A percentile compares a stretch with the other conserved stretches of the same genome.
Evolutionary conservation across 129 eudicot genomes (phyloP).

Genomic region (Tanacetum coccineum): DNA sequence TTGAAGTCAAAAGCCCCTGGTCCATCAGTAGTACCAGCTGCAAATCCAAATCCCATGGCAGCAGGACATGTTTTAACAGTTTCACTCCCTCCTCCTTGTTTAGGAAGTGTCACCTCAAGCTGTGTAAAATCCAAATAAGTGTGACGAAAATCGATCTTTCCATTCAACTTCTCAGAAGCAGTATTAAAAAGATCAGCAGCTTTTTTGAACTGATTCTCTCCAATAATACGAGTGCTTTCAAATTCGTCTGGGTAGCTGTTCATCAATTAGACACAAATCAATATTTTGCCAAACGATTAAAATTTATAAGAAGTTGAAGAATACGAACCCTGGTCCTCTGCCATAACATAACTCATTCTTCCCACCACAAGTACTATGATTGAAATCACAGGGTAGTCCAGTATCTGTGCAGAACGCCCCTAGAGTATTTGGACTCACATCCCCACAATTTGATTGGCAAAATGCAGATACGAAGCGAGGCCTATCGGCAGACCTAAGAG

Average conservation of each 20-base stretch:
- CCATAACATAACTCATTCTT: conserved; percentile 93
- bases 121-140: conserved; percentile 73
- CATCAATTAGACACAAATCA: conserved; percentile 12
- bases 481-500: conserved; percentile 56
- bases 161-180: conserved; percentile 75
- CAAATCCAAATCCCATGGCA: conserved; percentile 99
- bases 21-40: conserved; percentile 99
- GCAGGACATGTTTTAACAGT: conserved; percentile 93
- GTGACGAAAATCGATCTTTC: conserved; percentile 84
- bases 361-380: conserved; percentile 95
- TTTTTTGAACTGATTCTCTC: conserved; percentile 83
- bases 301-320: conserved; percentile 3
- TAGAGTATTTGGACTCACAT: conserved; percentile 96
- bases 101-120: conserved; percentile 67
- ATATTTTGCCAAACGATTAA: conserved; percentile 1
- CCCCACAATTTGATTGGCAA: conserved; percentile 95
- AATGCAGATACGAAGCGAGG: conserved; percentile 95
- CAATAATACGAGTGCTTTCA: conserved; percentile 95
- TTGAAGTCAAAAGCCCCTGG: conserved; percentile 98
- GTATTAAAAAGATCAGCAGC: conserved; percentile 77
- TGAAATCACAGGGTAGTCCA: conserved; percentile 92
- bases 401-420: conserved; percentile 97
- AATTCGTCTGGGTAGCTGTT: conserved; percentile 90
- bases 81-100: conserved; percentile 59
- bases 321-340: conserved; percentile 89